Evolutionary conservation across 73 alveolate species (phyloP).

Genomic region (Paramecium bursaria): DNA sequence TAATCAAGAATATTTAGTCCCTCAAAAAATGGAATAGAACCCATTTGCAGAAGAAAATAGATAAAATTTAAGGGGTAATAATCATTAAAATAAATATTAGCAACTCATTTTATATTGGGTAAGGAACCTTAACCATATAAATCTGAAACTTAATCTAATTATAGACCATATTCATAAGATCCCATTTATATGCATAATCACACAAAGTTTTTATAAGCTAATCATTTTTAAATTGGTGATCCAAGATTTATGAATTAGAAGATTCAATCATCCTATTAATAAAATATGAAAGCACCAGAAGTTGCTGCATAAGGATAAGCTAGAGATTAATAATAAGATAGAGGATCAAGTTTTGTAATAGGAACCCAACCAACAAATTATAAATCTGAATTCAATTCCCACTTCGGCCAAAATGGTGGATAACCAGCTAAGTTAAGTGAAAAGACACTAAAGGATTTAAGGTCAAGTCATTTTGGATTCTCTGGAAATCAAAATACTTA

Average conservation of each 20-base stretch:
- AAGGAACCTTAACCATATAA: conserved; percentile 47
- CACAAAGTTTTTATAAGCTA: conserved; percentile 11
- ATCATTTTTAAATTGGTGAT: conserved; percentile 57
- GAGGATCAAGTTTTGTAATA: conserved; percentile 52
- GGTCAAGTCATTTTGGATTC: conserved; percentile 60
- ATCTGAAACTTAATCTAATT: conserved; percentile 43
- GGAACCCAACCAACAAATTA: conserved; percentile 17
- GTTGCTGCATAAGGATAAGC: neutral
- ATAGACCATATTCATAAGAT: conserved; percentile 43
- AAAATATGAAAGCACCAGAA: conserved; percentile 43
- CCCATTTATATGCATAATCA: neutral
- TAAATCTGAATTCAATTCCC: conserved; percentile 24
- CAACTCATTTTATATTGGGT: conserved; percentile 55
- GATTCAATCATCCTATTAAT: conserved; percentile 1
- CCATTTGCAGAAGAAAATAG: conserved; percentile 62
- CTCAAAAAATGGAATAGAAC: neutral
- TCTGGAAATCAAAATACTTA: conserved; percentile 29
- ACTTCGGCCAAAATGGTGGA: conserved; percentile 14
- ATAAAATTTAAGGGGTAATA: conserved; percentile 30
- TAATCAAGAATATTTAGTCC: conserved; percentile 32
- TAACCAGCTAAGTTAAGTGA: conserved; percentile 33
- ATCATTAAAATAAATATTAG: neutral
- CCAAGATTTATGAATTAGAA: conserved; percentile 62
- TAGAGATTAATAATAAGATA: conserved; percentile 53
- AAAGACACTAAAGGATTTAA: conserved; percentile 21